A percentile compares a stretch with the other conserved stretches of the same genome.
Conservation (phyloP, 768 basidiomycete genomes). For the Hericium coralloides region DNA sequence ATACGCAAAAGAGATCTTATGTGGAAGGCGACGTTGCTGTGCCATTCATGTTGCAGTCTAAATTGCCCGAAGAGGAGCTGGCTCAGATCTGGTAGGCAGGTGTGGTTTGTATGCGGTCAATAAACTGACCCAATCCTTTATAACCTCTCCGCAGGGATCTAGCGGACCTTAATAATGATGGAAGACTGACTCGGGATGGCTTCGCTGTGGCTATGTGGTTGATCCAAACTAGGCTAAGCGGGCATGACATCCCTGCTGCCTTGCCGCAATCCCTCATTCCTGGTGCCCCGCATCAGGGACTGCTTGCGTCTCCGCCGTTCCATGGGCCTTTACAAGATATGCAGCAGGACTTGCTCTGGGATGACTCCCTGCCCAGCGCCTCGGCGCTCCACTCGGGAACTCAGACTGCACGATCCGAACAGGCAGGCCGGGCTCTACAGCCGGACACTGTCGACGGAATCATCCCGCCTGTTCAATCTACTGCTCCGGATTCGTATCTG, state of each 20-base stretch:
- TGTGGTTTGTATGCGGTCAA: not conserved
- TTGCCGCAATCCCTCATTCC: constrained; percentile 75
- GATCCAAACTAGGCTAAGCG: constrained; percentile 77
- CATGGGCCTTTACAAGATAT: constrained; percentile 18
- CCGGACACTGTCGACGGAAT: too few species aligned
- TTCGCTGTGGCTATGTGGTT: constrained; percentile 95
- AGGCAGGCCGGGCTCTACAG: not conserved
- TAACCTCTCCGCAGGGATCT: constrained; percentile 62
- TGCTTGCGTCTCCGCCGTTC: constrained; percentile 27
- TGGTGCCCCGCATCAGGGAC: constrained; percentile 57
- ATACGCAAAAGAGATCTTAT: constrained; percentile 62
- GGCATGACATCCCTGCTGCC: constrained; percentile 62
- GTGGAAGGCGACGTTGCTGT: constrained; percentile 94
- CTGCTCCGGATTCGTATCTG: too few species aligned
- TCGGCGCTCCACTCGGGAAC: constrained; percentile 25
- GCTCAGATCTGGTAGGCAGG: constrained; percentile 80
- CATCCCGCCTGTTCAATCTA: too few species aligned
- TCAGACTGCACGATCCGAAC: not conserved
- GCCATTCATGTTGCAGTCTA: constrained; percentile 90
- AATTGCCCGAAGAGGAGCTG: constrained; percentile 71
- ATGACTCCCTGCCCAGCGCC: constrained; percentile 28
- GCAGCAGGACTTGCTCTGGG: constrained; percentile 36
- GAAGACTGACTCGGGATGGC: constrained; percentile 78
- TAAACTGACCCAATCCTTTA: too few species aligned
- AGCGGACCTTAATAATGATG: constrained; percentile 82